A percentile compares a stretch with the other conserved stretches of the same genome.
Conservation (phyloP, 1,284 basidiomycete species). For the Malassezia psittaci region DNA sequence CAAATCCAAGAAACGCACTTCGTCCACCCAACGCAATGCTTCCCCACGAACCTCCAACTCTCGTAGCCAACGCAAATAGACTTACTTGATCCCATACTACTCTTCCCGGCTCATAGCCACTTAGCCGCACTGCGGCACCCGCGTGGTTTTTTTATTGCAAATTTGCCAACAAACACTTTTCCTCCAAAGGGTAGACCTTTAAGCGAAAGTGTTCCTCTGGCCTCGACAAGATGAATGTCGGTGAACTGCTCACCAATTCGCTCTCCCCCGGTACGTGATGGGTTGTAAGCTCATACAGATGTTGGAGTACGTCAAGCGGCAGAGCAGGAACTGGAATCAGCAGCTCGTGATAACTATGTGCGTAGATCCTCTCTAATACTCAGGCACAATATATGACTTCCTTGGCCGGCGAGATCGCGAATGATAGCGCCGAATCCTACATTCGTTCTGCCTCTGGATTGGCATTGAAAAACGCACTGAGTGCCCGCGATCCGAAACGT, state of each 20-base stretch:
- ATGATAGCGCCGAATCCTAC: constrained; percentile 51
- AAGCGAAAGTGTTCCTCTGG: constrained; percentile 2
- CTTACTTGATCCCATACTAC: too few species aligned
- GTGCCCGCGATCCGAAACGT: constrained; percentile 67
- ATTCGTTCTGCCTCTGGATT: constrained; percentile 88
- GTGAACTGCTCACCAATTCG: constrained; percentile 43
- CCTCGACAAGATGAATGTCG: constrained; percentile 36
- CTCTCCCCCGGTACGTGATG: constrained; percentile 35
- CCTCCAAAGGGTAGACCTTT: not conserved
- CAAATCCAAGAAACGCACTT: constrained; percentile 11
- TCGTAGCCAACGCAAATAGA: constrained; percentile 5
- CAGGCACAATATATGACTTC: constrained; percentile 38
- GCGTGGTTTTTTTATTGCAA: constrained; percentile 10
- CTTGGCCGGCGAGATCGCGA: constrained; percentile 39
- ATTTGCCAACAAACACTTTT: constrained; percentile 18
- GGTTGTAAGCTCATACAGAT: constrained; percentile 16
- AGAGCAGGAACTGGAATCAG: constrained; percentile 42
- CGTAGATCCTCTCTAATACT: constrained; percentile 1
- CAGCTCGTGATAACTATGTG: constrained; percentile 41
- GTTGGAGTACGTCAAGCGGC: constrained; percentile 37
- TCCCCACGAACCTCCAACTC: constrained; percentile 3
- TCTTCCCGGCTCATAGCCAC: not conserved
- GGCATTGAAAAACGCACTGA: constrained; percentile 89
- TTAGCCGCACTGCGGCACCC: not conserved
- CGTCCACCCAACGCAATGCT: not conserved